phyloP scores from a whole-genome alignment of 768 basidiomycete genomes.

The Suillus placidus region DNA sequence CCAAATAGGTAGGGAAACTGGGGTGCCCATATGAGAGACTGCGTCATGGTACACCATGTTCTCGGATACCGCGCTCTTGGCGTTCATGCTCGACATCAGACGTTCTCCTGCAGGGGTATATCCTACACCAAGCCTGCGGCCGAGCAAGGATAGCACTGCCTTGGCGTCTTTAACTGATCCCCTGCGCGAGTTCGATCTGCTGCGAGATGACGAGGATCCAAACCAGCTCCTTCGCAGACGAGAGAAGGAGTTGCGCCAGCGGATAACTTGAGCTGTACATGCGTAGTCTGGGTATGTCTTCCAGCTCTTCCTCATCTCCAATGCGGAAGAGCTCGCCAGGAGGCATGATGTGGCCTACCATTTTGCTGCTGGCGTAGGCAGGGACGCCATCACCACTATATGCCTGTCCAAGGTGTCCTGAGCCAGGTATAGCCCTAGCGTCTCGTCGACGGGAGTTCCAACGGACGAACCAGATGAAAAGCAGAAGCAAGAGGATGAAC shows the following conservation, averaged over 20 bases:
- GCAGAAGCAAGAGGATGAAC: conserved; percentile 57
- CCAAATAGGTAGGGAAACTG: conserved; percentile 41
- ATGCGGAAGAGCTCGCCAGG: conserved; percentile 39
- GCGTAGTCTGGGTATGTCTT: conserved; percentile 25
- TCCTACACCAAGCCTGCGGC: conserved; percentile 38
- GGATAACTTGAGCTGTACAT: conserved; percentile 32
- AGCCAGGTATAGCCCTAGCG: conserved; percentile 30
- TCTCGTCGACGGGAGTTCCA: conserved; percentile 26
- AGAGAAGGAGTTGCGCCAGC: conserved; percentile 44
- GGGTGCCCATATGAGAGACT: conserved; percentile 46
- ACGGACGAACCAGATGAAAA: conserved; percentile 38
- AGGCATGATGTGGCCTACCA: conserved; percentile 38
- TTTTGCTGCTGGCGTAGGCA: conserved; percentile 34
- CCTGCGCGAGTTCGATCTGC: conserved; percentile 27
- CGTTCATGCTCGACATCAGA: conserved; percentile 61
- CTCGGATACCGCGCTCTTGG: conserved; percentile 54
- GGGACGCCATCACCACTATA: conserved; percentile 28
- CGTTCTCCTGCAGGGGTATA: conserved; percentile 45
- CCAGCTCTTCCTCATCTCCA: conserved; percentile 35
- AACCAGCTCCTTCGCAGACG: conserved; percentile 65
- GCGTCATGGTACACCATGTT: conserved; percentile 69
- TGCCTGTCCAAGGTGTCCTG: conserved; percentile 36
- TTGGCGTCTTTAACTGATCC: conserved; percentile 50
- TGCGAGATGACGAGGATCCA: conserved; percentile 34
- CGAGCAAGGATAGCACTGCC: conserved; percentile 43